Percentiles rank a stretch among this genome's conserved stretches.
phyloP scores from a whole-genome alignment of 805 yeast genomes.

The Metschnikowia cubensis region DNA sequence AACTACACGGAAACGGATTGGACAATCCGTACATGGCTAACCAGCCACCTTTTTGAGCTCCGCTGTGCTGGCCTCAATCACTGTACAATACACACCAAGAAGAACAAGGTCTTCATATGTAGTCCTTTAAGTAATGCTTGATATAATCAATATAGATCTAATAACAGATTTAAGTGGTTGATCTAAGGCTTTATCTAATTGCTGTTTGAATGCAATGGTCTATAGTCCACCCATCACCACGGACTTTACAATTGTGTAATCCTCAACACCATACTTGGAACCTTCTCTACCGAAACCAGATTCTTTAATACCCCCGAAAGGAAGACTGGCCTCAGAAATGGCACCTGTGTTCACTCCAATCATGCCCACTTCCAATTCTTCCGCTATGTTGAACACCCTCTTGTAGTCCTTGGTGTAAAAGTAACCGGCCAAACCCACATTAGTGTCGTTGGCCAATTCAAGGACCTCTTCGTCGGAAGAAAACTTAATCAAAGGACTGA shows the following conservation, averaged over 20 bases:
- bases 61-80: not conserved
- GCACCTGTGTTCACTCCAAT: slow-evolving; percentile 75
- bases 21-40: slow-evolving; percentile 3
- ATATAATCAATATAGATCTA: too few relatives aligned
- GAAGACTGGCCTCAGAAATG: slow-evolving; percentile 63
- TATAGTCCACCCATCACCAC: slow-evolving; percentile 36
- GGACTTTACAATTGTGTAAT: slow-evolving; percentile 63
- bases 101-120: not conserved
- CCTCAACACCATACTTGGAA: slow-evolving; percentile 70
- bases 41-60: slow-evolving; percentile 1
- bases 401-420: slow-evolving; percentile 56
- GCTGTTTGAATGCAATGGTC: not conserved
- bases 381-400: slow-evolving; percentile 58
- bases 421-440: slow-evolving; percentile 76
- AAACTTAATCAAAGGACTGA: slow-evolving; percentile 68
- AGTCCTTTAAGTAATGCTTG: too few relatives aligned
- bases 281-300: slow-evolving; percentile 84
- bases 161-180: too few relatives aligned
- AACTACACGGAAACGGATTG: not conserved
- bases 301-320: slow-evolving; percentile 75
- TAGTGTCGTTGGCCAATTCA: slow-evolving; percentile 57
- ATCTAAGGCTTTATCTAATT: not conserved
- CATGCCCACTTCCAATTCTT: slow-evolving; percentile 73
- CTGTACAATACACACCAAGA: not conserved
- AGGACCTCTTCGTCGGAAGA: slow-evolving; percentile 61